A percentile compares a stretch with the other conserved stretches of the same genome.
These are phyloP conservation scores for Diaporthe velutina DNA, from an alignment of 2,329 filamentous ascomycete species.

Conservation along the genomic window DNA sequence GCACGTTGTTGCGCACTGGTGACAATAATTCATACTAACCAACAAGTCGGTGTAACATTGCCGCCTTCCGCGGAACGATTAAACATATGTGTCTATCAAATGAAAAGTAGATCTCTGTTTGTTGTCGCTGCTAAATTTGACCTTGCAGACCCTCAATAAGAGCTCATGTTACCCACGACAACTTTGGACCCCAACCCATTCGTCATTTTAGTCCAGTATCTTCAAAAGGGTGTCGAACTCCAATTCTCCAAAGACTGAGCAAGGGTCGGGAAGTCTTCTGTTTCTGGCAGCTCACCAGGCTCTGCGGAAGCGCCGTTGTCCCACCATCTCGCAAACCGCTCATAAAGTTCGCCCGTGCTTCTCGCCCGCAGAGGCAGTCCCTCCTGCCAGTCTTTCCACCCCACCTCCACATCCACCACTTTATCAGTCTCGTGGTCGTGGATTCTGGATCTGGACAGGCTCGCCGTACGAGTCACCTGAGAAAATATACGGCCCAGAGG, in stretches of 20 bases:
- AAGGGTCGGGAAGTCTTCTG: slow-evolving; percentile 19
- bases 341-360: slow-evolving; percentile 61
- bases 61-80: no score
- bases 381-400: slow-evolving; percentile 53
- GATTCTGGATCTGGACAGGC: slow-evolving; percentile 54
- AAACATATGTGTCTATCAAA: background rate
- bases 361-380: slow-evolving; percentile 51
- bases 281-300: slow-evolving; percentile 15
- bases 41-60: background rate
- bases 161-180: no score
- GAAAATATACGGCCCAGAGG: slow-evolving; percentile 42
- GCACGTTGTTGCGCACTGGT: background rate
- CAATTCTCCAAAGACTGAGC: slow-evolving; percentile 14
- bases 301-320: background rate
- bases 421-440: slow-evolving; percentile 53
- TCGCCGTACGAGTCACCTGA: slow-evolving; percentile 47
- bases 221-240: background rate
- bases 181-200: background rate
- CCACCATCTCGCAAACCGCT: slow-evolving; percentile 54
- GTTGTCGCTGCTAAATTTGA: background rate
- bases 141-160: background rate
- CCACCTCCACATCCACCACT: slow-evolving; percentile 50
- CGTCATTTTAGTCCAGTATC: background rate
- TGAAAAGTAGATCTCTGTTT: background rate
- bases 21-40: no score